Conservation (phyloP, 306 rosid genomes). For the Lathyrus aphaca region DNA sequence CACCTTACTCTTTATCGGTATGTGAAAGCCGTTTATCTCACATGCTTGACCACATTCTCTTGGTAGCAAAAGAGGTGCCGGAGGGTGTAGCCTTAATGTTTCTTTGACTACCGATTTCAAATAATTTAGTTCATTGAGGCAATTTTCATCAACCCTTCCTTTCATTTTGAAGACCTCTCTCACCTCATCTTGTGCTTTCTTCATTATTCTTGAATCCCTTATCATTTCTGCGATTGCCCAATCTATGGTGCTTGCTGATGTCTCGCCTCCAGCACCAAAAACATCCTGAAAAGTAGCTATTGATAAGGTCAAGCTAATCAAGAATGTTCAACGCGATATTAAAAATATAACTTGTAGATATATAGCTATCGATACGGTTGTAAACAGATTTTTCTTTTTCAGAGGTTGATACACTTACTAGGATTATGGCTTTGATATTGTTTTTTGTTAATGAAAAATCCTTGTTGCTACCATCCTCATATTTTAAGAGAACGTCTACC, state of each 20-base stretch:
- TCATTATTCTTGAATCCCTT: slow-evolving; percentile 38
- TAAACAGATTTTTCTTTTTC: no score
- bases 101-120: slow-evolving; percentile 47
- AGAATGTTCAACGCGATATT: no score
- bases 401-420: not conserved
- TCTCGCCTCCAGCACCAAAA: slow-evolving; percentile 45
- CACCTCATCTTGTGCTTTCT: slow-evolving; percentile 40
- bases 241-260: slow-evolving; percentile 40
- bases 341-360: no score
- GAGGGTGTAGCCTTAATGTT: slow-evolving; percentile 47
- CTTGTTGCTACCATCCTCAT: not conserved
- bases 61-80: slow-evolving; percentile 38
- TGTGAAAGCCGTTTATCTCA: slow-evolving; percentile 36
- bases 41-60: slow-evolving; percentile 36
- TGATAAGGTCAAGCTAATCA: no score
- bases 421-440: not conserved
- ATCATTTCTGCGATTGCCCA: slow-evolving; percentile 47
- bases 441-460: slow-evolving; percentile 10
- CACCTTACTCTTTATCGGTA: slow-evolving; percentile 38
- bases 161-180: slow-evolving; percentile 6
- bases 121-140: slow-evolving; percentile 33
- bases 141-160: slow-evolving; percentile 31
- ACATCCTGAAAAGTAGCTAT: slow-evolving; percentile 30
- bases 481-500: not conserved
- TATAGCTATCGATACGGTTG: no score